Evolutionary conservation across 169 alveolate species (phyloP), one percentile per base, ranked within the genome.

Genomic region (Plasmodium billcollinsi): DNA sequence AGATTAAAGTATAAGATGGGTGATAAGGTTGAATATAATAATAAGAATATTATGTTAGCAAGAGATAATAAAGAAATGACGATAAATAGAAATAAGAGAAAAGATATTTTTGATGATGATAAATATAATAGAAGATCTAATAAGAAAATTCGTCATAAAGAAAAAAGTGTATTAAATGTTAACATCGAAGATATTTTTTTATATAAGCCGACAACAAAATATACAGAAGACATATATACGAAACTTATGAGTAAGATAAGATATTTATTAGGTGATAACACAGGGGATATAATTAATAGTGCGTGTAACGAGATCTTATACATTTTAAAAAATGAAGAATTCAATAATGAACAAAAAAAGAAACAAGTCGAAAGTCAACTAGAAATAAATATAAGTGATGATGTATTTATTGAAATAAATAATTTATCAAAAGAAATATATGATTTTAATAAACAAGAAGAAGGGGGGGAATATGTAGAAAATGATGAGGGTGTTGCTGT

Each of bases 271-370:
- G 98, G 98, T 20, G 99, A 98, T 69, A 97, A 96, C 93, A 96
- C 99, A 0, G 93, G 94, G 24, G 98, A 97, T 47, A 98, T 96
- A 33, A 91, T 98, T 33, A 95, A 94, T 70, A 98, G 97, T 71
- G 99, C 98, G 3, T 97, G 98, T 56, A 98, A 97, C 75, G 99
- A 98, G 67, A 95, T 98, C 14, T 89, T 98, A 45, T 93, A 96
- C 18, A 94, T 96, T n/a, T 83, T 98, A 71, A 97, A 97, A 75
- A 91, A 95, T 56, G 98, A 97, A 2, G 94, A 93, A 11, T 67
- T 91, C 75, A 95, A 85, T 54, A 97, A 95, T 18, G 95, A 94
- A 52, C 98, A 95, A 21, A 86, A 93, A 95, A 74, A 93, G 94
- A 66, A 65, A 21, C 62, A 95, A 93, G 50, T 96, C 95, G 89